Conservation (phyloP, 2,329 filamentous ascomycete genomes). For the Fusarium liriodendri region DNA sequence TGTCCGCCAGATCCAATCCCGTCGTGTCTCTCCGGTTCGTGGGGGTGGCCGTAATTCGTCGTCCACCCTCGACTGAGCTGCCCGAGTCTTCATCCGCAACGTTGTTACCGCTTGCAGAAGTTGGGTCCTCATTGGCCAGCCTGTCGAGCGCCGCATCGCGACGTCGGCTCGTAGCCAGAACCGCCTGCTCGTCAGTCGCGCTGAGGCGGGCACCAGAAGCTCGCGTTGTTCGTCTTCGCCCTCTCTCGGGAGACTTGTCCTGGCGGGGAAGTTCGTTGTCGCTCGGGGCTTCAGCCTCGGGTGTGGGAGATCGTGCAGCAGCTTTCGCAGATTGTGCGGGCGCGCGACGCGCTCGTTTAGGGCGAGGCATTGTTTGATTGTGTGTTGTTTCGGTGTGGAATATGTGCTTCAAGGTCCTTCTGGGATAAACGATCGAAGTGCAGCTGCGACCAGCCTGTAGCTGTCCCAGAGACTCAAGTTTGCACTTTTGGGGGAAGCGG, state of each 20-base stretch:
- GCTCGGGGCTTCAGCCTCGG: slow-evolving; percentile 25
- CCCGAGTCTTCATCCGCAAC: slow-evolving; percentile 45
- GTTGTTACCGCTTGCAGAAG: slow-evolving; percentile 42
- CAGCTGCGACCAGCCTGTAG: slow-evolving; percentile 8
- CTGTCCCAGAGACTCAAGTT: slow-evolving; percentile 4
- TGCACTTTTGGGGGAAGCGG: not conserved
- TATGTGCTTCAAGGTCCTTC: not conserved
- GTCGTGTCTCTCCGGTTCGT: slow-evolving; percentile 56
- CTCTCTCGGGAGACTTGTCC: slow-evolving; percentile 34
- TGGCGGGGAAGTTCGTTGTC: slow-evolving; percentile 26
- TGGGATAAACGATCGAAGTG: not conserved
- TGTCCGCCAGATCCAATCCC: slow-evolving; percentile 61
- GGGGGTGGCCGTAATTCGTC: slow-evolving; percentile 50
- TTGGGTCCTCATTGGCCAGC: slow-evolving; percentile 50
- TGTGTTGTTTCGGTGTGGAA: not conserved
- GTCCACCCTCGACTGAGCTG: slow-evolving; percentile 52
- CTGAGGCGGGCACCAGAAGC: slow-evolving; percentile 33
- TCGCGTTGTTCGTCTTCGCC: slow-evolving; percentile 41
- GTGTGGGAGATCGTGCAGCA: slow-evolving; percentile 29
- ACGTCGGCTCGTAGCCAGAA: slow-evolving; percentile 41
- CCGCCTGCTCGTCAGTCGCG: slow-evolving; percentile 41
- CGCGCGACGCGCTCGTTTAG: slow-evolving; percentile 45
- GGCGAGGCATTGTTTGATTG: slow-evolving; percentile 43
- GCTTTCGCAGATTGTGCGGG: slow-evolving; percentile 39
- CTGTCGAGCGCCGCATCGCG: slow-evolving; percentile 53